Evolutionary conservation across 2,329 filamentous ascomycete genomes (phyloP), one percentile per base, ranked within the genome.

Genomic region (Trichoderma aggressivum): DNA sequence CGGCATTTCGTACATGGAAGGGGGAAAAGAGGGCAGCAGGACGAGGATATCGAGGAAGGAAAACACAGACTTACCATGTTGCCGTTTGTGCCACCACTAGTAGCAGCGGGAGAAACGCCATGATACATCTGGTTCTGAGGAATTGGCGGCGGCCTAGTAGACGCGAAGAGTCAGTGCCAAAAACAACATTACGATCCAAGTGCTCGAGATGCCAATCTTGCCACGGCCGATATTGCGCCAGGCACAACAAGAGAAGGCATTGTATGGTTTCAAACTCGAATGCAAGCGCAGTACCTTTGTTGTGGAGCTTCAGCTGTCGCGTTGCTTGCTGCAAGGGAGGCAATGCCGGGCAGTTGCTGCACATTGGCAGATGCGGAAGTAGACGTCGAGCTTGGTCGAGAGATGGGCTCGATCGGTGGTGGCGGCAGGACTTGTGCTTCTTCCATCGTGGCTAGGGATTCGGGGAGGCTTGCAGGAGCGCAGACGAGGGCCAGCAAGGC

Each of bases 341-440:
- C 80, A 36, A 87, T 83, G 39, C 81, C 82, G 10, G 85, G 81
- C 50, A 87, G 78, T 55, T 87, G 85, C 18, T 82, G 80, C 70
- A 82, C 59, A 30, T 77, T 76, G 34, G 82, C 77, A 18, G 84
- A 84, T 21, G 80, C 81, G 24, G 83, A 80, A 1, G 84, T 84
- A 4, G 86, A 85, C 3, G 84, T 83, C 36, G 86, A 86, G 74
- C 82, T 84, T 26, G 84, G 84, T 74, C 84, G 82, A 34, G 86
- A 86, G 71, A 86, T 83, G 21, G 84, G 80, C 73, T 88, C 86
- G 55, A 83, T 77, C 11, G 79, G 78, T 43, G 82, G 79, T 47
- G 81, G 77, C 53, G 82, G 77, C 58, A 84, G 77, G 61, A 81
- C 75, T 68, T 83, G 82, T 36, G 80, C 74, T 70, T 87, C 85